Evolutionary conservation across 495 filamentous ascomycete species (phyloP).

Genomic region (Barbatosphaeria neglecta): DNA sequence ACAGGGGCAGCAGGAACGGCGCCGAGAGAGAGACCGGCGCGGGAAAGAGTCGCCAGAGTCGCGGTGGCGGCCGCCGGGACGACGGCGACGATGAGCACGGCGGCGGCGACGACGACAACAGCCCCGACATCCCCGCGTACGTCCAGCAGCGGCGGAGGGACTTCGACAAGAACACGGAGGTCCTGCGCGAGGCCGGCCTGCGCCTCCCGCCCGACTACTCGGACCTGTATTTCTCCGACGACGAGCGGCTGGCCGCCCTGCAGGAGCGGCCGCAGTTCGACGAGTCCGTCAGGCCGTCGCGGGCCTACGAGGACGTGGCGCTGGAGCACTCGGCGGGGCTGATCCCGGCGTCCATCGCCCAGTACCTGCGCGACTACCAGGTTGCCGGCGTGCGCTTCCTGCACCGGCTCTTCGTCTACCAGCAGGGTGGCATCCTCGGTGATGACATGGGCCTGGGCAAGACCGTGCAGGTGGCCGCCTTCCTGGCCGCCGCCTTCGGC

Average conservation of each 20-base stretch:
- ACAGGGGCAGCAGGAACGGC: background rate
- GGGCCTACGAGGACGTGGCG: slow-evolving; percentile 61
- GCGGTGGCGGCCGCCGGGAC: too few species aligned
- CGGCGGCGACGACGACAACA: slow-evolving; percentile 13
- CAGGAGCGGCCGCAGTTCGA: slow-evolving; percentile 62
- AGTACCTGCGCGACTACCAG: slow-evolving; percentile 89
- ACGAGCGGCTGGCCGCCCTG: slow-evolving; percentile 52
- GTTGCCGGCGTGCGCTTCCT: slow-evolving; percentile 76
- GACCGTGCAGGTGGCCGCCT: slow-evolving; percentile 92
- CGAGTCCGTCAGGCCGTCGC: slow-evolving; percentile 41
- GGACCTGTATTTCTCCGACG: slow-evolving; percentile 77
- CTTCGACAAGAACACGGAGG: slow-evolving; percentile 46
- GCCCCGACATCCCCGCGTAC: slow-evolving; percentile 32
- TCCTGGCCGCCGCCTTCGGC: slow-evolving; percentile 84
- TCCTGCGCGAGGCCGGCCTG: slow-evolving; percentile 54
- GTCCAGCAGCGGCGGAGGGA: slow-evolving; percentile 39
- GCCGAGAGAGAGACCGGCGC: slow-evolving; percentile 4
- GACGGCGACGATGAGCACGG: slow-evolving; percentile 9
- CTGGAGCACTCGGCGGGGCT: slow-evolving; percentile 67
- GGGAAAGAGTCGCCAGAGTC: too few species aligned
- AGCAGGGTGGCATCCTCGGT: slow-evolving; percentile 79
- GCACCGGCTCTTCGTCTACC: slow-evolving; percentile 83
- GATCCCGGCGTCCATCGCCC: slow-evolving; percentile 83
- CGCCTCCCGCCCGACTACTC: slow-evolving; percentile 71
- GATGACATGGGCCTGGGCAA: slow-evolving; percentile 98